Evolutionary conservation across 2,329 filamentous ascomycete genomes (phyloP), one percentile per base, ranked within the genome.

Genomic region (Paracamarosporium sp.): DNA sequence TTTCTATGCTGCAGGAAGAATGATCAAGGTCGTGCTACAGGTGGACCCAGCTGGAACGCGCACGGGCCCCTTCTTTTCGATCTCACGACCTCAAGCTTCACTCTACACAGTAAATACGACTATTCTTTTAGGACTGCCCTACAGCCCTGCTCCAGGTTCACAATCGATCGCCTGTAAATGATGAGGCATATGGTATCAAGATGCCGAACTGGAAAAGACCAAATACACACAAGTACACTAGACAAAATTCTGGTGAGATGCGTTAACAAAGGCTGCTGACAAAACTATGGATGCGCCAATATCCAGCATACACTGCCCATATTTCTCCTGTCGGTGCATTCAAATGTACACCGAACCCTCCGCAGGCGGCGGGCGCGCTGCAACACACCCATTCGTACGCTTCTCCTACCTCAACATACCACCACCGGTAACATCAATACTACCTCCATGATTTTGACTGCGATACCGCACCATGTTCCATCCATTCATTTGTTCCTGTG

Each of bases 391-490:
- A 3, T 24, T 38, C 48, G 35, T 20, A 15, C 15, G 5, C 31
- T 17, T 46, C 43, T 11, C n/a, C 48, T 31, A 41, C 27, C 48
- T 22, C 25, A 27, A 17, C 27, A 36, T 13, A 9, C 27, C n/a
- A 17, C 25, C 17, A n/a, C 52, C 36, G 54, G 58, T 46, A 50
- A 56, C 50, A 63, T 65, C 47, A 50, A 60, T 36, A 55, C 60
- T 28, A 59, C 56, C 24, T 47, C 56, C 20, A n/a, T 22, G 48
- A 54, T 31, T 59, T 57, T 28, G 44, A 40, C 51, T 57, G 55
- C 60, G 40, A 59, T 60, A 47, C 30, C 41, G 46, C 50, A 27
- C 17, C 41, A 50, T 6, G 52, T 63, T 52, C 28, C 30, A 20
- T 50, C 55, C 52, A 15, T 55, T n/a, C 24, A n/a, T 15, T 15